Conservation (phyloP, 306 rosid species). For the Argentina anserina region DNA sequence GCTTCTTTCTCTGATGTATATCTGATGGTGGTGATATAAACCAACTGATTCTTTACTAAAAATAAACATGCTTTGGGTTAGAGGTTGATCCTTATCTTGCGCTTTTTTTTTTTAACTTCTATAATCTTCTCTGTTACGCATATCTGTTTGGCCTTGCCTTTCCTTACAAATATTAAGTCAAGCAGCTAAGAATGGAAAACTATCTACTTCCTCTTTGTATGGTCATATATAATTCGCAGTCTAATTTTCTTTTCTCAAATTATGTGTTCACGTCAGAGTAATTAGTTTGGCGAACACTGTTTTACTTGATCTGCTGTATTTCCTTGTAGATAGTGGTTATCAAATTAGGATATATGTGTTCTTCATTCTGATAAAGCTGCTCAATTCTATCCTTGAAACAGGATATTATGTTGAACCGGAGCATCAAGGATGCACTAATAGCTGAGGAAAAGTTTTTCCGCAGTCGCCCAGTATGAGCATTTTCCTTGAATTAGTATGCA, state of each 20-base stretch:
- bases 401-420: conserved; percentile 80
- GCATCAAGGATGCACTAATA: conserved; percentile 88
- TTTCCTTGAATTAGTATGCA: conserved; percentile 1
- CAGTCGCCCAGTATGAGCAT: conserved; percentile 81
- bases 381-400: conserved; percentile 37
- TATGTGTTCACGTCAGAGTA: background rate
- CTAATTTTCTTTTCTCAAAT: background rate
- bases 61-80: background rate
- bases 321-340: background rate
- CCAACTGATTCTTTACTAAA: background rate
- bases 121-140: background rate
- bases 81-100: background rate
- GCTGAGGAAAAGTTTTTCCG: conserved; percentile 94
- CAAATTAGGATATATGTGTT: background rate
- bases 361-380: conserved; percentile 27
- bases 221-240: background rate
- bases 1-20: background rate
- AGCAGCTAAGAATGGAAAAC: background rate
- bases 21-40: background rate
- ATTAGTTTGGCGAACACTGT: background rate
- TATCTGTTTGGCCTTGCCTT: background rate
- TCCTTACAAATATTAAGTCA: background rate
- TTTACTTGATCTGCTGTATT: background rate
- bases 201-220: background rate
- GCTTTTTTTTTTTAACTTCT: background rate